phyloP scores from a whole-genome alignment of 2,329 filamentous ascomycete species.

The Fusarium sp. region DNA sequence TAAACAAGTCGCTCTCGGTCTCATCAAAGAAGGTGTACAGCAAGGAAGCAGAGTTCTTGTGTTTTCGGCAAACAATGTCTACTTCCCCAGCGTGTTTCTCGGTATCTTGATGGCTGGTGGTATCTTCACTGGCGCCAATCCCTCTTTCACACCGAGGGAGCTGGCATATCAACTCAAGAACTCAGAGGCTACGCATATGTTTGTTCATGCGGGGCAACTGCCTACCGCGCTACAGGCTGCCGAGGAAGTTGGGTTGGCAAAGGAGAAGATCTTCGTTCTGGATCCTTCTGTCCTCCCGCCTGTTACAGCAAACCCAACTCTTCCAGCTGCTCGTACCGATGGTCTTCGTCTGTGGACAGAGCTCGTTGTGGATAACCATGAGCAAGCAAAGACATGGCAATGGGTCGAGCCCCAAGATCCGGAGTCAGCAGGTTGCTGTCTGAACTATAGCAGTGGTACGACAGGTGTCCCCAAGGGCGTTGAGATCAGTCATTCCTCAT shows the following conservation, averaged over 20 bases:
- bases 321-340: conserved; percentile 45
- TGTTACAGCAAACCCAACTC: conserved; percentile 7
- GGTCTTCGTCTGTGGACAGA: conserved; percentile 68
- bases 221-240: conserved; percentile 75
- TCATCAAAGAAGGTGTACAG: conserved; percentile 71
- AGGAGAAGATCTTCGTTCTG: conserved; percentile 73
- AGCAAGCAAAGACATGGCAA: conserved; percentile 61
- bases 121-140: conserved; percentile 82
- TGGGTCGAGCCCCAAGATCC: conserved; percentile 70
- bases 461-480: conserved; percentile 88
- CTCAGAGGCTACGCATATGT: conserved; percentile 73
- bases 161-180: conserved; percentile 81
- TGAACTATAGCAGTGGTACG: conserved; percentile 83
- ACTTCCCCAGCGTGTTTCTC: conserved; percentile 76
- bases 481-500: conserved; percentile 79
- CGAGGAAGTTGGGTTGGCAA: conserved; percentile 64
- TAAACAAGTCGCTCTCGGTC: conserved; percentile 77
- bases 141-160: conserved; percentile 74
- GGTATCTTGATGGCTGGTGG: conserved; percentile 82
- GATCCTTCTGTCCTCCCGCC: conserved; percentile 59
- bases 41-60: conserved; percentile 77
- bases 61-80: conserved; percentile 80
- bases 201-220: conserved; percentile 71
- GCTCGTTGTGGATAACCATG: conserved; percentile 61
- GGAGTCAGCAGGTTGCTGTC: conserved; percentile 68